These are phyloP conservation scores for Penicillium flavigenum DNA, from an alignment of 495 filamentous ascomycete species.

Conservation along the genomic window DNA sequence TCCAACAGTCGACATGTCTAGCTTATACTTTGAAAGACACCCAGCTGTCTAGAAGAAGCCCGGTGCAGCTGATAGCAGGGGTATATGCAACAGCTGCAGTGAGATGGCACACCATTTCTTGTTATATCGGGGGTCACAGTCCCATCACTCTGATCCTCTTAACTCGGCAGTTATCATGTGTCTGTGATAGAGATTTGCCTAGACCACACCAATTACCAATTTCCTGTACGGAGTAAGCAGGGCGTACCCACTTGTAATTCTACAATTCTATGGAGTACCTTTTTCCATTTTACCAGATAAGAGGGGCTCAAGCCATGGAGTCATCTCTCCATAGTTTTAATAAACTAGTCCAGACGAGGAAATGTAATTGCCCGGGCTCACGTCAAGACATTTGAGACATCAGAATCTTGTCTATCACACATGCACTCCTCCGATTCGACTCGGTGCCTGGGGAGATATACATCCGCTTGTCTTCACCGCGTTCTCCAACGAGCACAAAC, in stretches of 20 bases:
- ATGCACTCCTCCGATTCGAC: conserved; percentile 5
- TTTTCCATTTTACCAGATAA: neutral
- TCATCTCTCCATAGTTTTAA: conserved; percentile 5
- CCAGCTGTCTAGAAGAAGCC: conserved; percentile 14
- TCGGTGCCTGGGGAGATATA: neutral
- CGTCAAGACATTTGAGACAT: neutral
- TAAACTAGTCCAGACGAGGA: neutral
- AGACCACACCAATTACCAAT: neutral
- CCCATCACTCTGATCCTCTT: neutral
- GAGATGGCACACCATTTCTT: conserved; percentile 23
- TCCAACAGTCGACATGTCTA: neutral
- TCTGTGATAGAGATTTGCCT: conserved; percentile 2
- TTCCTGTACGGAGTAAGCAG: neutral
- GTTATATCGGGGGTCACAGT: conserved; percentile 1
- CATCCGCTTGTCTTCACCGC: conserved; percentile 4
- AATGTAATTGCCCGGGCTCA: conserved; percentile 6
- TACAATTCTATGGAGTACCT: no score
- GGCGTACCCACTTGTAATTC: no score
- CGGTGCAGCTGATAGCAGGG: conserved; percentile 24
- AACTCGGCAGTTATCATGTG: conserved; percentile 4
- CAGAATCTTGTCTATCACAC: conserved; percentile 2
- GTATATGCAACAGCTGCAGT: conserved; percentile 25
- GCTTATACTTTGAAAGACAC: neutral
- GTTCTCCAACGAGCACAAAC: neutral
- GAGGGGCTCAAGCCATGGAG: neutral